Conservation (phyloP, 805 yeast species). For the Candida qinlingensis region DNA sequence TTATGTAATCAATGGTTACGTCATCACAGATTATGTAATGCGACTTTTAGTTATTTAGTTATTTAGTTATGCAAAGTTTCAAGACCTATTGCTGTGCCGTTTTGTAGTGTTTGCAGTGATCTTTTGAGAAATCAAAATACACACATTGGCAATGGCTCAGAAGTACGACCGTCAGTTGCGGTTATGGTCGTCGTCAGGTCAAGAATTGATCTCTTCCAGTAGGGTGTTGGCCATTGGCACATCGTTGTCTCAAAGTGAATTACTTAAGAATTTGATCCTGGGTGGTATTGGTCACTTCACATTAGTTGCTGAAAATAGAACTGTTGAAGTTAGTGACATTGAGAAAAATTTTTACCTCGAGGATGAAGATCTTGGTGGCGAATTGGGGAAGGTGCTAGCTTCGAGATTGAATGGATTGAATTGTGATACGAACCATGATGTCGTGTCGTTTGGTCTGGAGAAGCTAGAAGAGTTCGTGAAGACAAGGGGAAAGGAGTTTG, state of each 20-base stretch:
- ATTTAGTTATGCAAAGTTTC: too few species aligned
- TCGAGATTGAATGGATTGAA: conserved; percentile 51
- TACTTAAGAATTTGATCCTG: conserved; percentile 69
- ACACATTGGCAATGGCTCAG: conserved; percentile 11
- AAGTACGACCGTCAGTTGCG: conserved; percentile 86
- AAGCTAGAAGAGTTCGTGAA: conserved; percentile 12
- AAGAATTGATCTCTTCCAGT: conserved; percentile 23
- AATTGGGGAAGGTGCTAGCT: conserved; percentile 36
- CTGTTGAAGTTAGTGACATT: conserved; percentile 40
- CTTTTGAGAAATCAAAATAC: too few species aligned
- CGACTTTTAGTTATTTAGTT: too few species aligned
- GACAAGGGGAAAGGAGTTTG: conserved; percentile 38
- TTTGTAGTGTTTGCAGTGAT: too few species aligned
- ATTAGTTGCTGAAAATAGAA: conserved; percentile 42
- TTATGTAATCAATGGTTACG: too few species aligned
- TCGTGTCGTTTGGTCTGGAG: conserved; percentile 8
- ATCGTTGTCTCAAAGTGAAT: conserved; percentile 36
- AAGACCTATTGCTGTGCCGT: too few species aligned
- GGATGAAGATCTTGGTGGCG: conserved; percentile 36
- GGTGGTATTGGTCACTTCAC: conserved; percentile 69
- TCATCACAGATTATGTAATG: too few species aligned
- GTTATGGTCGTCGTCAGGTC: conserved; percentile 82
- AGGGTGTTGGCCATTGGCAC: conserved; percentile 3
- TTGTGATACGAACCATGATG: conserved; percentile 38
- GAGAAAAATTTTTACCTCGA: conserved; percentile 59